Evolutionary conservation across 192 early-diverging fungal genomes (phyloP).

Genomic region (Umbelopsis sp.): DNA sequence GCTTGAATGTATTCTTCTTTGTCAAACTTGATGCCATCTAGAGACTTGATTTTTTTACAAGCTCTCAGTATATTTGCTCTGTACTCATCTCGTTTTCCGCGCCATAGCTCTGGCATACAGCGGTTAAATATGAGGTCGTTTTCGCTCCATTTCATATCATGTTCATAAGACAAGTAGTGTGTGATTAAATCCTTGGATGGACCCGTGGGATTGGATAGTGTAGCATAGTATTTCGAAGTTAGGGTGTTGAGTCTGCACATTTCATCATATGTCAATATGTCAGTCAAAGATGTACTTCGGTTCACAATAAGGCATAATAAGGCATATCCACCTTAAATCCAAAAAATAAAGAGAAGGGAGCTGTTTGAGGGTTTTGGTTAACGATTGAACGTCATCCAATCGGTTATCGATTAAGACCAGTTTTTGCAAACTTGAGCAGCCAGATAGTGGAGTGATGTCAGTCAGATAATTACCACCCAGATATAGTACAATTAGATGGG

Average conservation of each 20-base stretch:
- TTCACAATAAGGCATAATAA: background rate
- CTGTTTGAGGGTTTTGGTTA: background rate
- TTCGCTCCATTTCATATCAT: constrained; percentile 8
- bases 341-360: constrained; percentile 24
- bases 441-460: constrained; percentile 40
- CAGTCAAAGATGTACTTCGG: background rate
- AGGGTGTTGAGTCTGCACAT: background rate
- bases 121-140: constrained; percentile 10
- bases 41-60: constrained; percentile 15
- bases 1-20: constrained; percentile 5
- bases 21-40: constrained; percentile 8
- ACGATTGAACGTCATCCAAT: constrained; percentile 39
- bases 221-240: constrained; percentile 17
- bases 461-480: constrained; percentile 46
- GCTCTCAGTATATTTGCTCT: constrained; percentile 11
- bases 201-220: constrained; percentile 7
- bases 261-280: background rate
- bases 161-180: constrained; percentile 12
- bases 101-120: constrained; percentile 5
- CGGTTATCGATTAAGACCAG: constrained; percentile 50
- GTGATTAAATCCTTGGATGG: constrained; percentile 8
- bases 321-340: constrained; percentile 28
- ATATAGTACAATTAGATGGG: constrained; percentile 44
- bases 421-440: constrained; percentile 39
- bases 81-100: constrained; percentile 16